Evolutionary conservation across 1,139 yeast genomes (phyloP), one percentile per base, ranked within the genome.

Genomic region (Candida smagusa): DNA sequence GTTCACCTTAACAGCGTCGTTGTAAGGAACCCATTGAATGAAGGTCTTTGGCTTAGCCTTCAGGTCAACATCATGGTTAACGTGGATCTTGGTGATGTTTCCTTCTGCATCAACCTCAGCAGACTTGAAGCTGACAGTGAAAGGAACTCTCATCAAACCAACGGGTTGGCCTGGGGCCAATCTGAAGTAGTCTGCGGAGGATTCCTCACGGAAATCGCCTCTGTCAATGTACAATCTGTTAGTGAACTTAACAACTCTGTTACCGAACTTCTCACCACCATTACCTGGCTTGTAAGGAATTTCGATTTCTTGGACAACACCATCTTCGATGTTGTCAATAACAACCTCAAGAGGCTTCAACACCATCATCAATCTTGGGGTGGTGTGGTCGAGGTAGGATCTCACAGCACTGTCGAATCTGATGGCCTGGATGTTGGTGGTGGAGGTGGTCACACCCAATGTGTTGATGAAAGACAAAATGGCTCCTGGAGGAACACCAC

Each of bases 401-500:
- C 99, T 81, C 42, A 94, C 81, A 2, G 97, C 82, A 56, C 84
- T 79, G 58, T 94, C 99, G 56, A 94, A 89, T 60, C 98, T 77
- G 8, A 79, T 77, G 19, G 79, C 84, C 70, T 92, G 97, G 58
- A 94, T 94, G 56, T 88, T 89, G 34, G 96, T 84, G 31, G 90
- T 84, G 35, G 90, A 76, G 2, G 97, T 92, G 34, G 98, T 94
- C 39, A 94, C 98, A 53, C 99, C 99, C 50, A 94, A 76, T 33
- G 96, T 94, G 58, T 90, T 88, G 54, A 94, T 86, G 61, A 94
- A 94, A 29, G 89, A 78, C 53, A 94, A 74, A 58, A 94, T 87
- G 21, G 97, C 97, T 27, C 97, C 97, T n/a, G 99, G 98, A 47
- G 99, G 98, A 7, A 94, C 83, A 68, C 99, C 99, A 61, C 99